phyloP scores from a whole-genome alignment of 148 eudicot species.

The Salicornia ramosissima region DNA sequence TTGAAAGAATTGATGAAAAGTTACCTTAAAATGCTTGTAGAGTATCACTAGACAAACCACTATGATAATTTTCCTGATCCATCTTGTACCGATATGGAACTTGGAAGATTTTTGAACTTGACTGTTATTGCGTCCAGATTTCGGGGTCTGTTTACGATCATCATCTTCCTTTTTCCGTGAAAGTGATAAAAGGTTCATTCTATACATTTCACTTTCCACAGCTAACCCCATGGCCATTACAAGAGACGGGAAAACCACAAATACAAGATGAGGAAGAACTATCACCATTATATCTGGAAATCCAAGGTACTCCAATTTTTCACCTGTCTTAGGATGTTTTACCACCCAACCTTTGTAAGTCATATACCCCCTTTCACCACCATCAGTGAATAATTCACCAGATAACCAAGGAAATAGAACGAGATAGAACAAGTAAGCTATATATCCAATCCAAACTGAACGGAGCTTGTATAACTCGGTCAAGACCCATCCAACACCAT shows the following conservation, averaged over 20 bases:
- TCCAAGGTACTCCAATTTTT: conserved; percentile 48
- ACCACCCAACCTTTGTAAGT: conserved; percentile 85
- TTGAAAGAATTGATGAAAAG: not conserved
- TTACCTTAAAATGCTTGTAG: conserved; percentile 77
- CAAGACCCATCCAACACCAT: conserved; percentile 50
- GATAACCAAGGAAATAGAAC: conserved; percentile 72
- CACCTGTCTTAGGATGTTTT: conserved; percentile 25
- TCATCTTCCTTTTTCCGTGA: conserved; percentile 80
- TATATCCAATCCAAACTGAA: conserved; percentile 44
- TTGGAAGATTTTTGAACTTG: conserved; percentile 12
- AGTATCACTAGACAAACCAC: conserved; percentile 51
- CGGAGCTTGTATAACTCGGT: conserved; percentile 48
- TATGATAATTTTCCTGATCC: conserved; percentile 56
- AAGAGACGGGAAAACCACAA: conserved; percentile 63
- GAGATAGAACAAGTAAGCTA: conserved; percentile 64
- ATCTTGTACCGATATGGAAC: conserved; percentile 29
- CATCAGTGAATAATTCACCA: conserved; percentile 65
- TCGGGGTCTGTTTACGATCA: conserved; percentile 11
- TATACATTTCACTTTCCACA: conserved; percentile 57
- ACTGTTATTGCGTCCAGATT: conserved; percentile 10
- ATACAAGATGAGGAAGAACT: conserved; percentile 68
- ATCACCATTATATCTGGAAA: conserved; percentile 86
- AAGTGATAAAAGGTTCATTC: conserved; percentile 39
- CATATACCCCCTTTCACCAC: conserved; percentile 59
- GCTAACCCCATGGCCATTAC: conserved; percentile 41